Percentiles rank a stretch among this genome's conserved stretches.
Evolutionary conservation across 768 basidiomycete species (phyloP).

Genomic region (Guyanaporus albipodus): DNA sequence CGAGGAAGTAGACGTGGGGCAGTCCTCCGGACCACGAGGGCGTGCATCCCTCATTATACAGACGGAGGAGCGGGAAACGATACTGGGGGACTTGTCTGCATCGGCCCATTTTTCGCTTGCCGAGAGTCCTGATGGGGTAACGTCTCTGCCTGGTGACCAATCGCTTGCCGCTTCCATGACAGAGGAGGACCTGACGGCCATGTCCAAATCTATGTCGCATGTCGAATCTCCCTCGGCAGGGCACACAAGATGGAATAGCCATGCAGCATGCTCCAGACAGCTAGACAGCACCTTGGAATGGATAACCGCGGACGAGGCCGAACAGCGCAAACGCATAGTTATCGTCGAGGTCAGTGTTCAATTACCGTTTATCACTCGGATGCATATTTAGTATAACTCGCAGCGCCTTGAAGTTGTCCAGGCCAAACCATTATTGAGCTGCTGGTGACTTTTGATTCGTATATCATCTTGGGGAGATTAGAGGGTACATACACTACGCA

Average conservation of each 20-base stretch:
- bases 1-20: constrained; percentile 62
- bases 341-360: constrained; percentile 61
- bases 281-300: constrained; percentile 40
- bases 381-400: neutral
- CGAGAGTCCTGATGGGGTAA: constrained; percentile 48
- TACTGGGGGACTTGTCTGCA: constrained; percentile 20
- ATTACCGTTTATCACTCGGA: neutral
- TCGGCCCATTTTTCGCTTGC: constrained; percentile 52
- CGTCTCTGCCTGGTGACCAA: constrained; percentile 54
- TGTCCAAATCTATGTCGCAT: constrained; percentile 77
- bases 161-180: constrained; percentile 52
- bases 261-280: constrained; percentile 23
- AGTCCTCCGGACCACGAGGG: constrained; percentile 32
- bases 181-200: constrained; percentile 66
- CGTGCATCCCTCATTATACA: constrained; percentile 24
- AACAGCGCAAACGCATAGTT: constrained; percentile 52
- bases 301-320: constrained; percentile 39
- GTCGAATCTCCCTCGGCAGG: constrained; percentile 48
- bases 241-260: constrained; percentile 36
- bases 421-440: constrained; percentile 64
- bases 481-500: constrained; percentile 6
- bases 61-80: constrained; percentile 24
- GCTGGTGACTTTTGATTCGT: constrained; percentile 47
- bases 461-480: neutral
- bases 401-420: constrained; percentile 75